Conservation (phyloP, 2,329 filamentous ascomycete species). For the Xylaria sp. region DNA sequence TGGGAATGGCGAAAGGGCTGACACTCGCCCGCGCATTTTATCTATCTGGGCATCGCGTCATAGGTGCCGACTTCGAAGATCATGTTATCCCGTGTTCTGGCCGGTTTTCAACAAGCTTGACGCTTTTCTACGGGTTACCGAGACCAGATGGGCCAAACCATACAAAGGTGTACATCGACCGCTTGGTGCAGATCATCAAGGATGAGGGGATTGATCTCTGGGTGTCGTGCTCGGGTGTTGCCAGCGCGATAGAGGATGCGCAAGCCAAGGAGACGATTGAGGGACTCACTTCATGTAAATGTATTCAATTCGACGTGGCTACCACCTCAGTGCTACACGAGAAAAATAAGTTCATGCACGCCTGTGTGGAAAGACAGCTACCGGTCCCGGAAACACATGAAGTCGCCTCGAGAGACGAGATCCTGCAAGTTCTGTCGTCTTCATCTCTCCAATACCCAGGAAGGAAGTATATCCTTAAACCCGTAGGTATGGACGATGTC, state of each 20-base stretch:
- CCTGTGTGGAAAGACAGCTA: slow-evolving; percentile 60
- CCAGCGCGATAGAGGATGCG: slow-evolving; percentile 69
- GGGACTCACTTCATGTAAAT: slow-evolving; percentile 61
- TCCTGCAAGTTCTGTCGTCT: slow-evolving; percentile 57
- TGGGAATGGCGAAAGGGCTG: slow-evolving; percentile 75
- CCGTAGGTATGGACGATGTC: slow-evolving; percentile 65
- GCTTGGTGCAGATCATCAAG: slow-evolving; percentile 63
- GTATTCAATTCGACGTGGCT: slow-evolving; percentile 65
- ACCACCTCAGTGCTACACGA: slow-evolving; percentile 65
- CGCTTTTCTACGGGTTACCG: slow-evolving; percentile 57
- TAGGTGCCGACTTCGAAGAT: slow-evolving; percentile 70
- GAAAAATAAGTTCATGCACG: slow-evolving; percentile 68
- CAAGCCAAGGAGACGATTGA: slow-evolving; percentile 67
- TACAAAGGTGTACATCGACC: slow-evolving; percentile 59
- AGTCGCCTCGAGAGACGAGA: slow-evolving; percentile 59
- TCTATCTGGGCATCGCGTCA: slow-evolving; percentile 68
- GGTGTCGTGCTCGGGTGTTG: slow-evolving; percentile 75
- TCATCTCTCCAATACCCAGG: slow-evolving; percentile 32
- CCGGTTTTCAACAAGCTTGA: slow-evolving; percentile 62
- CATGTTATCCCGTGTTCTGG: slow-evolving; percentile 55
- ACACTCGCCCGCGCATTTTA: slow-evolving; percentile 69
- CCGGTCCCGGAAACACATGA: slow-evolving; percentile 57
- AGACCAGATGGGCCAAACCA: slow-evolving; percentile 33
- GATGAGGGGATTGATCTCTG: slow-evolving; percentile 70
- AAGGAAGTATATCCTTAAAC: slow-evolving; percentile 68